Evolutionary conservation across 2,329 filamentous ascomycete genomes (phyloP).

Genomic region (Hymenoscyphus infarciens): DNA sequence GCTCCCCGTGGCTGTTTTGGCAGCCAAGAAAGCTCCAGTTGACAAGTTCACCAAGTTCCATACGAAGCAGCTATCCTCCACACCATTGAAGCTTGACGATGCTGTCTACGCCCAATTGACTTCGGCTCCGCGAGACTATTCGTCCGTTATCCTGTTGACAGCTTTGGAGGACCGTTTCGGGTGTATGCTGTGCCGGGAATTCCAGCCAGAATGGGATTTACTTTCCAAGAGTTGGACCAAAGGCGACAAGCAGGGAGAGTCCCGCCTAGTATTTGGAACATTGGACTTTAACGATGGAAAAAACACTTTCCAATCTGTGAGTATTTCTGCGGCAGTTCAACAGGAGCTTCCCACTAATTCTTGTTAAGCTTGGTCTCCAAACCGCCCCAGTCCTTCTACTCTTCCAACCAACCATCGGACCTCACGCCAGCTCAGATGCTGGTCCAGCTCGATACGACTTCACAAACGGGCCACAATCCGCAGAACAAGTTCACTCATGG

Average conservation of each 20-base stretch:
- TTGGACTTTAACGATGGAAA: slow-evolving; percentile 86
- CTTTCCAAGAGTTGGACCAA: slow-evolving; percentile 82
- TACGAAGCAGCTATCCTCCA: slow-evolving; percentile 59
- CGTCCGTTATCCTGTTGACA: slow-evolving; percentile 77
- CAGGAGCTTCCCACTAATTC: not conserved
- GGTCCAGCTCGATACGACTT: slow-evolving; percentile 84
- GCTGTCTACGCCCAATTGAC: slow-evolving; percentile 72
- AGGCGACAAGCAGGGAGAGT: slow-evolving; percentile 72
- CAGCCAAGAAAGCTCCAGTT: slow-evolving; percentile 59
- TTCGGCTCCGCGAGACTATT: slow-evolving; percentile 75
- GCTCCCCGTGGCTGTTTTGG: slow-evolving; percentile 57
- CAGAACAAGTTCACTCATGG: slow-evolving; percentile 78
- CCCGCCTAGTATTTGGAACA: slow-evolving; percentile 73
- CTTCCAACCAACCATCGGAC: slow-evolving; percentile 81
- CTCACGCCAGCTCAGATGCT: slow-evolving; percentile 65
- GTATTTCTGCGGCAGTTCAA: slow-evolving; percentile 10
- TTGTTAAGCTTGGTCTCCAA: slow-evolving; percentile 78
- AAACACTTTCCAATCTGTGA: slow-evolving; percentile 80
- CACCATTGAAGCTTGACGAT: slow-evolving; percentile 77
- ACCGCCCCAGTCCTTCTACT: slow-evolving; percentile 87
- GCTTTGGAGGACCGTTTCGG: slow-evolving; percentile 80
- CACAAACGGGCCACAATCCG: slow-evolving; percentile 67
- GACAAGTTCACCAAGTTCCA: slow-evolving; percentile 72
- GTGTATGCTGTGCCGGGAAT: slow-evolving; percentile 82
- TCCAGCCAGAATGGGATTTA: slow-evolving; percentile 92